Base-by-base conservation (phyloP, 2,329 filamentous ascomycete genomes). In the Nigrospora sphaerica region DNA sequence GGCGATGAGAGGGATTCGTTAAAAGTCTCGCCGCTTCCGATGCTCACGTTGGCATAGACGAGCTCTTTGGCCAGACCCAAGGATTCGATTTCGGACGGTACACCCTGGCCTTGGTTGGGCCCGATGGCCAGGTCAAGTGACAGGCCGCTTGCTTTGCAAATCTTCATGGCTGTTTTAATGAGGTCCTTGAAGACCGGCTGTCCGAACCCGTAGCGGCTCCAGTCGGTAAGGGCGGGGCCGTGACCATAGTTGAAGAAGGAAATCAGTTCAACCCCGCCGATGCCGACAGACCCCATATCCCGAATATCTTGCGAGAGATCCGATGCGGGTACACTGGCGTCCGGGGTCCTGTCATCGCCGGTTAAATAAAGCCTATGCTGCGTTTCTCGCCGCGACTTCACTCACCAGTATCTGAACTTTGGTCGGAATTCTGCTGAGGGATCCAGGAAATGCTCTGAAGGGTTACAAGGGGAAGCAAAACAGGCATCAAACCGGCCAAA, bases 181-280 rank as follows among this genome's bases (percentile, higher is more conserved):
- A 61, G 12, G 5, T 51, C 46, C 16, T 50, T 53, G 42, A 52
- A 62, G 1, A 57, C 52, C 12, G 61, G 51, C 3, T 57, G 64
- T 19, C 68, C 69, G 58, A 68, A 73, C 31, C 69, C 69, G 49
- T 71, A 71, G 23, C 63, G 51, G 5, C 49, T 51, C 62, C 62
- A 64, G 49, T 62, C 55, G 0, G 53, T 56, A 4, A 52, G 42
- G 3, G 45, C 33, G 12, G 54, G 57, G 7, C 46, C 38, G 2
- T 52, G 49, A 4, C 58, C 59, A 12, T 60, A 58, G 43, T 58
- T 58, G 50, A 53, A 59, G 42, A 56, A 60, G 3, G 52, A 46
- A 4, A 60, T 46, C 31, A 59, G 54, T 46, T 61, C 54, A 23
- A 60, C 36, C 1, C 58, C 59, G n/a, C 56, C 57, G 17, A 49